Conservation (phyloP, 129 eudicot species). For the Escallonia herrerae region DNA sequence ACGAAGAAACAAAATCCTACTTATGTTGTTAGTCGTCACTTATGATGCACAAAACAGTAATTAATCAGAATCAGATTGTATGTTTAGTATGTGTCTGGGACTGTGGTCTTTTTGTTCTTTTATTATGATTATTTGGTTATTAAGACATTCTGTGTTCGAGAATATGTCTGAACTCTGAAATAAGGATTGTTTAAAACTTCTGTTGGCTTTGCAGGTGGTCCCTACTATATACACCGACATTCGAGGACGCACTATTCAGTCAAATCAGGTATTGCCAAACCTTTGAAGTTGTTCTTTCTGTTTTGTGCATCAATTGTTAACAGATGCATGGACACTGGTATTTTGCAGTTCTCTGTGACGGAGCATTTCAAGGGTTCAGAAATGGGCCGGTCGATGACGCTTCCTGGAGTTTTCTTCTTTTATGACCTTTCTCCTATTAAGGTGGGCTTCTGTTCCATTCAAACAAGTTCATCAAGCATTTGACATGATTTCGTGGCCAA, state of each 20-base stretch:
- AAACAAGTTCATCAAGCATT: neutral
- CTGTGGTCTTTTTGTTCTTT: no score
- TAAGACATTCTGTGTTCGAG: no score
- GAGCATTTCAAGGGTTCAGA: constrained; percentile 78
- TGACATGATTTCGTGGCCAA: neutral
- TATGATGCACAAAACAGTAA: no score
- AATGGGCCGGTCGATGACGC: constrained; percentile 45
- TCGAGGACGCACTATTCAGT: constrained; percentile 64
- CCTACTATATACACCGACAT: constrained; percentile 79
- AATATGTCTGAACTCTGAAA: no score
- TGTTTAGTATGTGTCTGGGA: no score
- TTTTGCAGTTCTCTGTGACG: constrained; percentile 75
- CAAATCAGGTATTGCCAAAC: constrained; percentile 70
- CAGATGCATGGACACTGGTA: constrained; percentile 6
- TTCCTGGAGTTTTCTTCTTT: constrained; percentile 88
- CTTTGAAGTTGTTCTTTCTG: constrained; percentile 4
- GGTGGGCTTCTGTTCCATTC: constrained; percentile 34
- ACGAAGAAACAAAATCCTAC: no score
- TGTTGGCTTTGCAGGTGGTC: constrained; percentile 46
- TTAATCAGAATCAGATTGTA: no score
- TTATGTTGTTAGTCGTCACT: no score
- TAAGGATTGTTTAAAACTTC: neutral
- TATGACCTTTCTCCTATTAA: constrained; percentile 93
- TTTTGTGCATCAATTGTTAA: neutral
- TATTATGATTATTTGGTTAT: no score